Conservation (phyloP, 78 protist genomes). For the Tieghemostelium lacteum region DNA sequence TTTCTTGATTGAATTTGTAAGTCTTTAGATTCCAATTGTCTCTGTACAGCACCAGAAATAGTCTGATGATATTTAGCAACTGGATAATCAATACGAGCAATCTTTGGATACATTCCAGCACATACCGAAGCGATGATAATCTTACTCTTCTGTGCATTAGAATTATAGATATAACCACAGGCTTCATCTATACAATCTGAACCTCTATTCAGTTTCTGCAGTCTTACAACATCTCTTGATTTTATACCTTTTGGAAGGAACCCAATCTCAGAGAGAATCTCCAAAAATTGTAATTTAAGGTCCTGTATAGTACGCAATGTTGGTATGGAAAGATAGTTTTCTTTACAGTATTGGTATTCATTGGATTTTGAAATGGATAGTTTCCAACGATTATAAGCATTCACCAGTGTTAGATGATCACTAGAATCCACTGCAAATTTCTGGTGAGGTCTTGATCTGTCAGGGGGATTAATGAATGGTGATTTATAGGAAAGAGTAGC, state of each 20-base stretch:
- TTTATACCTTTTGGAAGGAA: constrained; percentile 29
- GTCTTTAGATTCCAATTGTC: constrained; percentile 76
- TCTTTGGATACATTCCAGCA: constrained; percentile 84
- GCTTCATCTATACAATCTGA: constrained; percentile 38
- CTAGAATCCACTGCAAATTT: constrained; percentile 40
- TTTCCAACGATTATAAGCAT: constrained; percentile 80
- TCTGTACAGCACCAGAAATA: constrained; percentile 83
- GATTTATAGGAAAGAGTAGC: constrained; percentile 80
- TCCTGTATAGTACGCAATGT: constrained; percentile 73
- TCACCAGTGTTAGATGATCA: constrained; percentile 84
- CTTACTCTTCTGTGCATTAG: constrained; percentile 22
- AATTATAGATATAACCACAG: constrained; percentile 53
- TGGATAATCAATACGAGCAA: constrained; percentile 57
- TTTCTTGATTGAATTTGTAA: not conserved
- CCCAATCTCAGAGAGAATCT: constrained; percentile 70
- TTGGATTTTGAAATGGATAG: constrained; percentile 30
- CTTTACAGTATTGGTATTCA: constrained; percentile 43
- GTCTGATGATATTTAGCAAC: constrained; percentile 60
- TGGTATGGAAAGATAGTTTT: constrained; percentile 54
- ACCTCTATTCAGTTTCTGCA: constrained; percentile 20
- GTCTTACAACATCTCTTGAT: not conserved
- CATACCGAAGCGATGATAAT: constrained; percentile 12
- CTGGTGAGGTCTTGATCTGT: constrained; percentile 44
- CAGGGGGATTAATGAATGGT: constrained; percentile 87
- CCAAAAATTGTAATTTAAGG: constrained; percentile 76